Evolutionary conservation across 2,329 filamentous ascomycete genomes (phyloP).

Genomic region (Atkinsonella texensis): DNA sequence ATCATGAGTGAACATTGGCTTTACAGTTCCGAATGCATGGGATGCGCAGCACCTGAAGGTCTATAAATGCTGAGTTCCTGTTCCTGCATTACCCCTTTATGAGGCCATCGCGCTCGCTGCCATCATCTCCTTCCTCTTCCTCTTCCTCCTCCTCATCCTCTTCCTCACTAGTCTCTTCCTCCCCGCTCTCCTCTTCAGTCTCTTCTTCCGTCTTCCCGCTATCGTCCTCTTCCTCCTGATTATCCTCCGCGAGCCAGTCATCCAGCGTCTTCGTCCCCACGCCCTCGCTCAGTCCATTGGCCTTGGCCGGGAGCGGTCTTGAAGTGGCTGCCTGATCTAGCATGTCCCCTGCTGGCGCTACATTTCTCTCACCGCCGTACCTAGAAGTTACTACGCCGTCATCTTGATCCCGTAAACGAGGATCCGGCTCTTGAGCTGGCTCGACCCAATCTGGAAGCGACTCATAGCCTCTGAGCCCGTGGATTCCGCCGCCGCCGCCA

Average conservation of each 20-base stretch:
- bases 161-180: constrained; percentile 39
- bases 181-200: constrained; percentile 38
- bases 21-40: too few species aligned
- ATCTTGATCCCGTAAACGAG: constrained; percentile 54
- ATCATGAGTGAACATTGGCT: too few species aligned
- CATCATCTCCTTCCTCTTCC: constrained; percentile 37
- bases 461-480: constrained; percentile 69
- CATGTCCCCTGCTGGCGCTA: constrained; percentile 47
- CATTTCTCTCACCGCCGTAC: constrained; percentile 20
- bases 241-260: constrained; percentile 77
- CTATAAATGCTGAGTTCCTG: neutral
- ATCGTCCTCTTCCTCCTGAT: constrained; percentile 41
- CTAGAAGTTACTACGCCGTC: constrained; percentile 16
- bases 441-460: constrained; percentile 75
- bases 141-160: constrained; percentile 32
- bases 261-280: constrained; percentile 68
- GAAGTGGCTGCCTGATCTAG: constrained; percentile 44
- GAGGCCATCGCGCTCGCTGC: constrained; percentile 31
- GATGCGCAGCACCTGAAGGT: too few species aligned
- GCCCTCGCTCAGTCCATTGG: constrained; percentile 40
- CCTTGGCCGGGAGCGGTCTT: constrained; percentile 26
- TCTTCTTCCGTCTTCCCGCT: constrained; percentile 33
- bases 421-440: constrained; percentile 67
- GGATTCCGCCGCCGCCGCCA: constrained; percentile 59
- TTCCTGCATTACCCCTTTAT: constrained; percentile 22